These are phyloP conservation scores for Eimeria falciformis DNA, from an alignment of 169 alveolate species.

Conservation along the genomic window DNA sequence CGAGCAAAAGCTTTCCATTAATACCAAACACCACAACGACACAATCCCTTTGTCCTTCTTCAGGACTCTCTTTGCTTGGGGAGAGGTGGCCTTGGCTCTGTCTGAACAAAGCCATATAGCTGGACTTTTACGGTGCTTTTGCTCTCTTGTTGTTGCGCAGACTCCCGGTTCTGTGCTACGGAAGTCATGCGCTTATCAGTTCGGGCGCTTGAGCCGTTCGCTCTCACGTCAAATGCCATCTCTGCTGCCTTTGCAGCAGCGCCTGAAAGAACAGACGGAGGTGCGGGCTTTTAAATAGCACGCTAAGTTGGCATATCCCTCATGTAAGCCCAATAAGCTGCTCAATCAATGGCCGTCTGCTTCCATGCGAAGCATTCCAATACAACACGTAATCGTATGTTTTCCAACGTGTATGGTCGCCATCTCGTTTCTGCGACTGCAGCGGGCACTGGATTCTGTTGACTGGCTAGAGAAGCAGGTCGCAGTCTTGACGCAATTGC, in stretches of 20 bases:
- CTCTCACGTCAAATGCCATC: constrained; percentile 43
- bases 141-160: background rate
- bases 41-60: too few species aligned
- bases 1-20: too few species aligned
- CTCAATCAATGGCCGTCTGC: too few species aligned
- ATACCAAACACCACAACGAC: too few species aligned
- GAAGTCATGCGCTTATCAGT: constrained; percentile 30
- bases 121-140: too few species aligned
- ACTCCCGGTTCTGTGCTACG: constrained; percentile 22
- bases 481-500: constrained; percentile 40
- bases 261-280: constrained; percentile 41
- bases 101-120: too few species aligned
- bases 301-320: background rate
- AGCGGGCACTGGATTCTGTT: constrained; percentile 51
- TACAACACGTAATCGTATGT: too few species aligned
- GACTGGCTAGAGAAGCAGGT: constrained; percentile 32
- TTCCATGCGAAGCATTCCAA: too few species aligned
- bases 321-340: background rate
- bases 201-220: constrained; percentile 31
- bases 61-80: too few species aligned
- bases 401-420: background rate
- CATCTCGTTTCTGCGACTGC: background rate
- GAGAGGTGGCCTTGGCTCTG: too few species aligned
- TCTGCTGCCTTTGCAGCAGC: constrained; percentile 34
- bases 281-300: background rate